Conservation (phyloP, 345 rosid species). For the Ceriops zippeliana region DNA sequence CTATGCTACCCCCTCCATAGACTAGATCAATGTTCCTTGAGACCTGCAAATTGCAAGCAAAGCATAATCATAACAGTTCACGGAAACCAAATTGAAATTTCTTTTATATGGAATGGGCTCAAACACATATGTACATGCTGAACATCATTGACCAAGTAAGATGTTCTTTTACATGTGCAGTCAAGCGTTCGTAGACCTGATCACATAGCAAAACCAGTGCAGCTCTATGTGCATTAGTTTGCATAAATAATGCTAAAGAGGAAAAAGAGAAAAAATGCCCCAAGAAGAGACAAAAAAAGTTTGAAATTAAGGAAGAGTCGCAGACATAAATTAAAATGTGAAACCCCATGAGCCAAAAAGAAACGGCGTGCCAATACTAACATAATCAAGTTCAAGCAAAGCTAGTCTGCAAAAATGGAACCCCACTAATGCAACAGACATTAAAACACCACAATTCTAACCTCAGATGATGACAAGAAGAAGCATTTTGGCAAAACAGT, state of each 20-base stretch:
- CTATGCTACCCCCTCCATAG: slow-evolving; percentile 99
- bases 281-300: slow-evolving; percentile 4
- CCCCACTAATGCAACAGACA: too few species aligned
- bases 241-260: not conserved
- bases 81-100: slow-evolving; percentile 4
- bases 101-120: slow-evolving; percentile 12
- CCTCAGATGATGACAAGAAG: too few species aligned
- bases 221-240: not conserved
- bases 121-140: not conserved
- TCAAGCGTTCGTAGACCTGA: slow-evolving; percentile 4
- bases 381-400: not conserved
- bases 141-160: not conserved
- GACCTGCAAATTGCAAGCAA: slow-evolving; percentile 49
- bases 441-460: too few species aligned
- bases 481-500: not conserved
- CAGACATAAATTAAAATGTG: slow-evolving; percentile 3
- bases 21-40: slow-evolving; percentile 96
- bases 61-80: slow-evolving; percentile 18
- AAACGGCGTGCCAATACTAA: not conserved
- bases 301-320: not conserved
- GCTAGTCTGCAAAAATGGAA: too few species aligned
- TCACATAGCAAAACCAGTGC: not conserved
- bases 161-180: not conserved
- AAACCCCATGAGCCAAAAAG: slow-evolving; percentile 15
- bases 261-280: not conserved